Evolutionary conservation across 2,329 filamentous ascomycete species (phyloP).

Genomic region (Parastagonospora nodorum): DNA sequence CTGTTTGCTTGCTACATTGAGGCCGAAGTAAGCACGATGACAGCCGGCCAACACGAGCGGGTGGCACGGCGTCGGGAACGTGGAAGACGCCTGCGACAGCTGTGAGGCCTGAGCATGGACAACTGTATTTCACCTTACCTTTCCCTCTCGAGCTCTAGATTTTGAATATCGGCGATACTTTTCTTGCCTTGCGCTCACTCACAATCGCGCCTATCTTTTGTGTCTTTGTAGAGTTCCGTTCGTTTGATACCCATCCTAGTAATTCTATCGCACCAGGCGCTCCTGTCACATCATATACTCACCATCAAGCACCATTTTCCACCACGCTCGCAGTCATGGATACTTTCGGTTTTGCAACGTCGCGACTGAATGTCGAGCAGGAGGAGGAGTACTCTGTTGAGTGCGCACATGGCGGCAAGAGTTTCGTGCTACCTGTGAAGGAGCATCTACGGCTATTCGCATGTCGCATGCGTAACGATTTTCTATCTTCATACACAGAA

Average conservation of each 20-base stretch:
- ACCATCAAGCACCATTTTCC: not conserved
- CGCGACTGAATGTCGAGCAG: constrained; percentile 8
- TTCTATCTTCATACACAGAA: constrained; percentile 9
- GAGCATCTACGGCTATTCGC: constrained; percentile 12
- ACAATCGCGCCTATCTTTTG: not conserved
- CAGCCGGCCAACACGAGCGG: not conserved
- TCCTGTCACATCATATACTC: not conserved
- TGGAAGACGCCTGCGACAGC: not conserved
- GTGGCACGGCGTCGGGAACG: constrained; percentile 3
- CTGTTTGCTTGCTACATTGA: not conserved
- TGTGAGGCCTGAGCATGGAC: not conserved
- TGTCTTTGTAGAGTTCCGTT: not conserved
- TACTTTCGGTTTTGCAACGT: constrained; percentile 6
- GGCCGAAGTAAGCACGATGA: constrained; percentile 4
- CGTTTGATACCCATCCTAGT: constrained; percentile 2
- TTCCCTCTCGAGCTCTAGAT: not conserved
- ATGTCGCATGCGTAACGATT: constrained; percentile 14
- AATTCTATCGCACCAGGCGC: not conserved
- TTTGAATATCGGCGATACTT: not conserved
- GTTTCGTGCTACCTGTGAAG: constrained; percentile 1
- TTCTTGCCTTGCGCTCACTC: not conserved
- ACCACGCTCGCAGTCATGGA: constrained; percentile 3
- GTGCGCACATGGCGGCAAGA: constrained; percentile 6
- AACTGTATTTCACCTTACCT: not conserved
- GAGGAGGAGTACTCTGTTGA: constrained; percentile 14